Conservation (phyloP, 306 rosid species). For the Casuarina glauca region DNA sequence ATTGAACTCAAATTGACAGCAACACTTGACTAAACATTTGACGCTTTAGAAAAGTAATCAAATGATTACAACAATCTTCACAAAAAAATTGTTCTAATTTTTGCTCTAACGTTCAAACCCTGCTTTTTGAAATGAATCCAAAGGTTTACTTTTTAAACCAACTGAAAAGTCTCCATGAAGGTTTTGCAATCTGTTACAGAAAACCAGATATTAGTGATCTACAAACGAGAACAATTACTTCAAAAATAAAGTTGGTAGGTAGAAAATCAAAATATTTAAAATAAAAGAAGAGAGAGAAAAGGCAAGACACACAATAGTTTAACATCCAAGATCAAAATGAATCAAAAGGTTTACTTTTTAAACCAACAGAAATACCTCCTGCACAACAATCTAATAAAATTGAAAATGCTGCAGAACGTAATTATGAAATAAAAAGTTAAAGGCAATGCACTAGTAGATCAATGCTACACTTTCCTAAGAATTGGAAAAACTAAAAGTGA, state of each 20-base stretch:
- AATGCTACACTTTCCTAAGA: neutral
- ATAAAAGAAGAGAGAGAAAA: neutral
- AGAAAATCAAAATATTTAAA: neutral
- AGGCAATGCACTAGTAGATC: neutral
- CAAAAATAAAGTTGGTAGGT: neutral
- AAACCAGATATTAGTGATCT: neutral
- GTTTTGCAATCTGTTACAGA: constrained; percentile 60
- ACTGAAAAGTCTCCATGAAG: constrained; percentile 82
- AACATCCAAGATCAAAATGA: neutral
- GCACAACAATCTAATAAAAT: neutral
- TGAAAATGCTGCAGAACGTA: neutral
- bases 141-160: neutral
- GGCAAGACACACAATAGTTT: neutral
- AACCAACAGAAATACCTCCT: neutral
- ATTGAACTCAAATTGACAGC: too few relatives aligned
- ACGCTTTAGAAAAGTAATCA: too few relatives aligned
- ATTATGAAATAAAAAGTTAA: neutral
- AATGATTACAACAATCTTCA: too few relatives aligned
- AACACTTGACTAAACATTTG: too few relatives aligned
- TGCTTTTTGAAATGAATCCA: neutral
- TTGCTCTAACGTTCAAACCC: too few relatives aligned
- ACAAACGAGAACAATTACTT: neutral
- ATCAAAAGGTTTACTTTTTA: neutral
- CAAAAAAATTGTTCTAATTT: too few relatives aligned
- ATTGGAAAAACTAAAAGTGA: too few relatives aligned